Conservation (phyloP, 1,284 basidiomycete genomes). For the Ustilago nuda region DNA sequence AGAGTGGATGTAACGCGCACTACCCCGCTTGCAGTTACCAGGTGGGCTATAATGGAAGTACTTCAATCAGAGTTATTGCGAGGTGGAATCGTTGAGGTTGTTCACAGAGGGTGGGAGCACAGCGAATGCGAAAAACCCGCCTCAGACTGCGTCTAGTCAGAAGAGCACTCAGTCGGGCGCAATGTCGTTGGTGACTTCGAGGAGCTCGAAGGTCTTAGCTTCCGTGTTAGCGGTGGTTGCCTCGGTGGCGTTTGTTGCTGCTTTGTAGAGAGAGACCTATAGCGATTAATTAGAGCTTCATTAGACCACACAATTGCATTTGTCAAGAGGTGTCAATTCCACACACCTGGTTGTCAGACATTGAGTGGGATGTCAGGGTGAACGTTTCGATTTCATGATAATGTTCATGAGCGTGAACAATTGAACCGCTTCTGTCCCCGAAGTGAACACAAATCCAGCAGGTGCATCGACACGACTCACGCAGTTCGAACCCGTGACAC, state of each 20-base stretch:
- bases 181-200: neutral
- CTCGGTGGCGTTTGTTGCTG: constrained; percentile 23
- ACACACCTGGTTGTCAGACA: neutral
- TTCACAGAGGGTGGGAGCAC: constrained; percentile 51
- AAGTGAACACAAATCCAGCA: no score
- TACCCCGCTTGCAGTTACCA: constrained; percentile 56
- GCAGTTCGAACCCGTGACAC: no score
- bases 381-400: no score
- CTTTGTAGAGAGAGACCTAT: constrained; percentile 2
- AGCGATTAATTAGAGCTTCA: neutral
- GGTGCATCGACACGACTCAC: no score
- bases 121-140: constrained; percentile 45
- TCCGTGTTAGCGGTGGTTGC: neutral
- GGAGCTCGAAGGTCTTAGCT: neutral
- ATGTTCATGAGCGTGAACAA: no score
- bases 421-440: no score
- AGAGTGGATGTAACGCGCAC: constrained; percentile 46
- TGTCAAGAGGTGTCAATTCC: neutral
- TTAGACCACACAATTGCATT: neutral
- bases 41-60: constrained; percentile 55
- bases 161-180: constrained; percentile 14
- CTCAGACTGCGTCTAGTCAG: constrained; percentile 10
- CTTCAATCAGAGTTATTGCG: constrained; percentile 62
- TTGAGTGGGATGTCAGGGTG: no score
- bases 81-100: constrained; percentile 50